These are phyloP conservation scores for Dictyostelium firmibasis DNA, from an alignment of 78 protist genomes.

Conservation along the genomic window DNA sequence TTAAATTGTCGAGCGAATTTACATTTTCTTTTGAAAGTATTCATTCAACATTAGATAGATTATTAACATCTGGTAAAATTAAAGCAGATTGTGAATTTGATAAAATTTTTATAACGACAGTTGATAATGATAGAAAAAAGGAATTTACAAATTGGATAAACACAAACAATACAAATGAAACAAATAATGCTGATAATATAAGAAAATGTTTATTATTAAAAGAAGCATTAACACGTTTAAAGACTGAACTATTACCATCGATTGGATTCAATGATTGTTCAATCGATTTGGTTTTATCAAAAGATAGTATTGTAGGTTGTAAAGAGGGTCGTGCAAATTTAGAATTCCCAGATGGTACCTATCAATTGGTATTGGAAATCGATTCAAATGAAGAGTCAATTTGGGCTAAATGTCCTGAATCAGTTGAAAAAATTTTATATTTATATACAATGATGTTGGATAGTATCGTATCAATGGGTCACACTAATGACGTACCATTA, in stretches of 20 bases:
- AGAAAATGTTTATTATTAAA: slow-evolving; percentile 14
- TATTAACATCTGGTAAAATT: slow-evolving; percentile 27
- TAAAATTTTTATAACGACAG: slow-evolving; percentile 36
- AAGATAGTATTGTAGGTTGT: slow-evolving; percentile 29
- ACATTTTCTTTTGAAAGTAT: slow-evolving; percentile 70
- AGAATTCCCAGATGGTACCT: slow-evolving; percentile 57
- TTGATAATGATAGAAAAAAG: neutral
- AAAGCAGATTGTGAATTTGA: slow-evolving; percentile 55
- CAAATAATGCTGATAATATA: neutral
- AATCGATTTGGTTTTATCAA: slow-evolving; percentile 16
- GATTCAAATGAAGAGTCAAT: slow-evolving; percentile 6
- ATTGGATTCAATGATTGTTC: slow-evolving; percentile 33
- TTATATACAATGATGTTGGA: slow-evolving; percentile 70
- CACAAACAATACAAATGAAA: neutral
- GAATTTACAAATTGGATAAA: slow-evolving; percentile 14
- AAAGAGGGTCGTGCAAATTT: slow-evolving; percentile 31
- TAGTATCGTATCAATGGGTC: slow-evolving; percentile 15
- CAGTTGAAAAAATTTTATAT: slow-evolving; percentile 63
- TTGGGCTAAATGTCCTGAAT: slow-evolving; percentile 48
- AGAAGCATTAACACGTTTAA: slow-evolving; percentile 33
- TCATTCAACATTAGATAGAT: slow-evolving; percentile 40
- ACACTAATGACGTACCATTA: slow-evolving; percentile 36
- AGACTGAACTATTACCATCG: neutral
- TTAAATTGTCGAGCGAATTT: slow-evolving; percentile 19
- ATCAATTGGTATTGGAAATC: slow-evolving; percentile 42